Evolutionary conservation across 2,329 filamentous ascomycete species (phyloP).

Genomic region (Aspergillus neotritici): DNA sequence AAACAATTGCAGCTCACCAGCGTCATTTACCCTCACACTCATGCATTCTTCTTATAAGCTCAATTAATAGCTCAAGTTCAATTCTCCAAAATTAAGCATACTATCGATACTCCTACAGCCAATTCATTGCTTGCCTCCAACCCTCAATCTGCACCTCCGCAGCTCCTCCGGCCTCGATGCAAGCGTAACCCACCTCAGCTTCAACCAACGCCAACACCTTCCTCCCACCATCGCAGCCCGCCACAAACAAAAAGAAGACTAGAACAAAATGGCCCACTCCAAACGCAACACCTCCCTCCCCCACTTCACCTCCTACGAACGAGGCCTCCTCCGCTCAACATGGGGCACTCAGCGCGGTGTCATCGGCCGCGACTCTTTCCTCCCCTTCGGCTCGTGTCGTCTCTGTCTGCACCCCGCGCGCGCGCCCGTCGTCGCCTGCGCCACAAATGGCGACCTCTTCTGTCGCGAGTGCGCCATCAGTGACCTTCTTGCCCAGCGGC

Average conservation of each 20-base stretch:
- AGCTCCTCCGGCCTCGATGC: no score
- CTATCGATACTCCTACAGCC: no score
- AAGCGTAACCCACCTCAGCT: no score
- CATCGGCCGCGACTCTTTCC: slow-evolving; percentile 81
- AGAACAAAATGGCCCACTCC: slow-evolving; percentile 39
- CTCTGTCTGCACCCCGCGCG: slow-evolving; percentile 78
- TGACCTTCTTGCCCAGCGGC: slow-evolving; percentile 85
- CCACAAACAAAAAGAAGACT: no score
- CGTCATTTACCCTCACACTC: no score
- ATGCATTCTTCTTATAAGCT: no score
- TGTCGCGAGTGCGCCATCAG: slow-evolving; percentile 89
- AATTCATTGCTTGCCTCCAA: no score
- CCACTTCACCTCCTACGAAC: slow-evolving; percentile 91
- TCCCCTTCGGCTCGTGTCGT: slow-evolving; percentile 82
- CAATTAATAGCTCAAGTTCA: no score
- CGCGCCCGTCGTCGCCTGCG: slow-evolving; percentile 80
- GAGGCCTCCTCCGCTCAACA: slow-evolving; percentile 69
- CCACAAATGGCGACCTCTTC: slow-evolving; percentile 75
- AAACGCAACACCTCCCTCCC: slow-evolving; percentile 89
- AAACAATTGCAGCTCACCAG: no score
- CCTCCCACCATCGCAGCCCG: no score
- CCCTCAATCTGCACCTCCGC: no score
- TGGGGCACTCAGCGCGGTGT: slow-evolving; percentile 83
- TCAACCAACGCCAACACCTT: not conserved
- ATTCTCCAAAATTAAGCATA: no score